These are phyloP conservation scores for Sanghuangporus sanghuang DNA, from an alignment of 1,284 basidiomycete species.

Conservation along the genomic window DNA sequence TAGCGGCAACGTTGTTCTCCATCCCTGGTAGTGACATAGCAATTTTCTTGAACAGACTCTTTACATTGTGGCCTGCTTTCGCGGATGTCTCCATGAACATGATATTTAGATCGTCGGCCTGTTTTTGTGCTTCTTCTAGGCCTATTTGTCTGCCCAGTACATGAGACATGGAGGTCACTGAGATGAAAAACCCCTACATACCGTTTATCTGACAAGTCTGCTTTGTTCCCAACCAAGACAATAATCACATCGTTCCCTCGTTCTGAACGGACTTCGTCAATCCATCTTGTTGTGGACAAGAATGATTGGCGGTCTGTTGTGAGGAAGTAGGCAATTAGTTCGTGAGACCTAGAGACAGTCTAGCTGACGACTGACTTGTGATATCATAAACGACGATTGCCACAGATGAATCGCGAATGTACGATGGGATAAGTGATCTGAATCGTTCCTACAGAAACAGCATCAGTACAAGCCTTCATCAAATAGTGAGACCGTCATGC, in stretches of 20 bases:
- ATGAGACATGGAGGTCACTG: background rate
- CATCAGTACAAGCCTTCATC: background rate
- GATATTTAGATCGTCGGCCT: conserved; percentile 89
- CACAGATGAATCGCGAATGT: conserved; percentile 97
- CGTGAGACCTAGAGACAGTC: background rate
- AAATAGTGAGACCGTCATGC: background rate
- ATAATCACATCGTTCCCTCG: conserved; percentile 98
- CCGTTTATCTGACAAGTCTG: conserved; percentile 93
- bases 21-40: conserved; percentile 97
- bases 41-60: conserved; percentile 98
- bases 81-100: conserved; percentile 99
- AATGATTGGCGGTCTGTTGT: conserved; percentile 88
- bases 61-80: conserved; percentile 99
- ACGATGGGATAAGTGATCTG: conserved; percentile 96
- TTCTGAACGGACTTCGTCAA: conserved; percentile 98
- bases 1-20: conserved; percentile 71
- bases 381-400: conserved; percentile 99
- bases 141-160: conserved; percentile 82
- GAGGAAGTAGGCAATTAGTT: background rate
- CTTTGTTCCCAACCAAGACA: conserved; percentile 98
- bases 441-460: conserved; percentile 77
- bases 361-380: conserved; percentile 66
- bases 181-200: conserved; percentile 30
- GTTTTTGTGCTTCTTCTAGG: conserved; percentile 92
- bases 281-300: conserved; percentile 97